These are phyloP conservation scores for Dipodascus geniculatus DNA, from an alignment of 805 yeast species.

Conservation along the genomic window DNA sequence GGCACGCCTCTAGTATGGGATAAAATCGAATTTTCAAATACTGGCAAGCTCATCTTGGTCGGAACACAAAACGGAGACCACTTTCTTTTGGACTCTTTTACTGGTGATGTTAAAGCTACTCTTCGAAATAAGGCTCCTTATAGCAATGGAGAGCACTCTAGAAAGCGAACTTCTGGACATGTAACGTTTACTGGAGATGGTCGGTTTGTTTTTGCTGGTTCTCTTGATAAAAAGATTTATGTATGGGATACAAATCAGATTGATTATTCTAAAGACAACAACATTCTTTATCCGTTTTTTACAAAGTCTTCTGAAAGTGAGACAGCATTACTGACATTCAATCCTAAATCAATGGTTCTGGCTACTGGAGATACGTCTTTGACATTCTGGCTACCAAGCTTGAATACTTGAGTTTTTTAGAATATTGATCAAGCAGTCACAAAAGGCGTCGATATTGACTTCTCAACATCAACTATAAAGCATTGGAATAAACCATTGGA, in stretches of 20 bases:
- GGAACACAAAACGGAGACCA: conserved; percentile 47
- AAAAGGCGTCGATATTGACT: too few relatives aligned
- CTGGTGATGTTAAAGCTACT: conserved; percentile 38
- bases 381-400: conserved; percentile 31
- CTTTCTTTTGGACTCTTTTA: conserved; percentile 57
- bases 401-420: background rate
- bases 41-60: conserved; percentile 53
- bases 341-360: conserved; percentile 47
- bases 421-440: too few relatives aligned
- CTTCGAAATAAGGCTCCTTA: background rate
- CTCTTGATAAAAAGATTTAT: conserved; percentile 39
- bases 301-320: conserved; percentile 18
- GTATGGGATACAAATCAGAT: conserved; percentile 36
- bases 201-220: conserved; percentile 46
- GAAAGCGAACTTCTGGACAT: conserved; percentile 33
- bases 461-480: too few relatives aligned
- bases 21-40: conserved; percentile 68
- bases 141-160: background rate
- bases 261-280: conserved; percentile 3
- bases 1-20: conserved; percentile 34
- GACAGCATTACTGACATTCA: conserved; percentile 43
- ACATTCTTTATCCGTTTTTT: conserved; percentile 7
- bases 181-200: conserved; percentile 58
- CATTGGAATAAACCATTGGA: too few relatives aligned
- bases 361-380: conserved; percentile 54